Evolutionary conservation across 2,329 filamentous ascomycete species (phyloP).

Genomic region (Exophiala lecanii-corni): DNA sequence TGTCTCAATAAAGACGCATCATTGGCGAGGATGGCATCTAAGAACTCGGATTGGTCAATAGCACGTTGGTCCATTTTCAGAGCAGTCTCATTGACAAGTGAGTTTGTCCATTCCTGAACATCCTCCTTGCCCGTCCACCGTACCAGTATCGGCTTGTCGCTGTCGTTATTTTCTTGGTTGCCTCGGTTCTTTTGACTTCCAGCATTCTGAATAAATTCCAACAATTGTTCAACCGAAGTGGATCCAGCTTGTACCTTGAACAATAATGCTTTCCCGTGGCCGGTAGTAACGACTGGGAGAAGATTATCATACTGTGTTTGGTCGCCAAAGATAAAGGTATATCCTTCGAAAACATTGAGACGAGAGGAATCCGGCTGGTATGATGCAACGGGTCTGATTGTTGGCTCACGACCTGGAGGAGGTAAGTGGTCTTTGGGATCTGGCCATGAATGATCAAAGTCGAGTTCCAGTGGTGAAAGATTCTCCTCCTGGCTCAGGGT

Average conservation of each 20-base stretch:
- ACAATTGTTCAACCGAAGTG: constrained; percentile 70
- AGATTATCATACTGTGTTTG: constrained; percentile 70
- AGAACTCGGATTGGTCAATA: constrained; percentile 83
- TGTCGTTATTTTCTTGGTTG: constrained; percentile 58
- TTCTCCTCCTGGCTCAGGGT: constrained; percentile 49
- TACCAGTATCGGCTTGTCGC: constrained; percentile 70
- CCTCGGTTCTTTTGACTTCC: constrained; percentile 68
- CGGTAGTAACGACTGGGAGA: constrained; percentile 68
- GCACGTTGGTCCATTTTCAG: constrained; percentile 71
- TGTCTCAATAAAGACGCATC: constrained; percentile 69
- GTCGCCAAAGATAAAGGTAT: constrained; percentile 84
- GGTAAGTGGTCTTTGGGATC: constrained; percentile 68
- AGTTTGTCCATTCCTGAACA: constrained; percentile 61
- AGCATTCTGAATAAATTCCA: constrained; percentile 68
- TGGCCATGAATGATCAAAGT: constrained; percentile 79
- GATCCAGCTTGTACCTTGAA: constrained; percentile 57
- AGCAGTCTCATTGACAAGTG: constrained; percentile 66
- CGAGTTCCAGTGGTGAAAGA: constrained; percentile 62
- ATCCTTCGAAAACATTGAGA: constrained; percentile 72
- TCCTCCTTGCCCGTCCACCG: constrained; percentile 60
- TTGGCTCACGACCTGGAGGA: constrained; percentile 68
- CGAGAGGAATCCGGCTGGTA: constrained; percentile 67
- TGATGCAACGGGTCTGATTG: constrained; percentile 60
- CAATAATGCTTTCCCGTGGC: constrained; percentile 74
- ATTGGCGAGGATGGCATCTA: constrained; percentile 80